Evolutionary conservation across 148 eudicot species (phyloP).

Genomic region (Selenicereus undatus): DNA sequence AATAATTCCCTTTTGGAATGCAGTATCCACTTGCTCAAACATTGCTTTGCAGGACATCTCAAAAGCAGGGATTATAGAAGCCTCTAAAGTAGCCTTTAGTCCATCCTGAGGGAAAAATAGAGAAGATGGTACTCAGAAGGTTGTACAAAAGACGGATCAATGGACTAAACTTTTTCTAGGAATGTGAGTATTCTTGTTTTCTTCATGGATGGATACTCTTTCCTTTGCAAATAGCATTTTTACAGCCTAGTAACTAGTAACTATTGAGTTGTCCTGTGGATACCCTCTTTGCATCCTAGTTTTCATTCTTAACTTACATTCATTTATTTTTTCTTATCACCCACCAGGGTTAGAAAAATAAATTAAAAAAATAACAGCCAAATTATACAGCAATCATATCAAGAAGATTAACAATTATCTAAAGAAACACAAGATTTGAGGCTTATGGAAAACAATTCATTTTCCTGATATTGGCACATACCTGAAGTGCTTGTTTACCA

Average conservation of each 20-base stretch:
- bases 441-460: not conserved
- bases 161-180: not conserved
- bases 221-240: not conserved
- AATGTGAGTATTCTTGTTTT: not conserved
- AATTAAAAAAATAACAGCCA: no score
- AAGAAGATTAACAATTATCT: not conserved
- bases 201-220: not conserved
- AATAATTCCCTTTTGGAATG: conserved; percentile 87
- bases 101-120: conserved; percentile 56
- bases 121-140: not conserved
- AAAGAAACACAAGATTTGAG: not conserved
- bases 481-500: conserved; percentile 95
- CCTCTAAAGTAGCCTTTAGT: conserved; percentile 71
- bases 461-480: conserved; percentile 20
- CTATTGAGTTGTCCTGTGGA: not conserved
- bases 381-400: not conserved
- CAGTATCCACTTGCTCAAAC: conserved; percentile 93
- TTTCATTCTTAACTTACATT: not conserved
- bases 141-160: not conserved
- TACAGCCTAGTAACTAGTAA: not conserved
- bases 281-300: not conserved
- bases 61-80: conserved; percentile 76
- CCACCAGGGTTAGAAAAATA: not conserved
- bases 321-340: not conserved
- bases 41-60: conserved; percentile 88